Percentiles rank a stretch among this genome's conserved stretches.
Conservation (phyloP, 2,329 filamentous ascomycete genomes). For the Fusarium sp. region DNA sequence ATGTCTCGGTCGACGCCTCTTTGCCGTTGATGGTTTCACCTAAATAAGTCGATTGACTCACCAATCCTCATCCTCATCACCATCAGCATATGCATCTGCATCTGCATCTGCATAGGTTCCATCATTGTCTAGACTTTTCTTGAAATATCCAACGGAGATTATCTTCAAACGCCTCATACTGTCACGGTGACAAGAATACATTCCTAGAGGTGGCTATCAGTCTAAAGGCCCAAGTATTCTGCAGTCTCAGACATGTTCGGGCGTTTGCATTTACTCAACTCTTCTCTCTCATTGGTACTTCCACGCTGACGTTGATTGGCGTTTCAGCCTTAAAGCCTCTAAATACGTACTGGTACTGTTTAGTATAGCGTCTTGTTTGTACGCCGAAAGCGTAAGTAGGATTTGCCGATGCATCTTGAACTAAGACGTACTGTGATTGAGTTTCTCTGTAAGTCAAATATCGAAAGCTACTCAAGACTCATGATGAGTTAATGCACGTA, state of each 20-base stretch:
- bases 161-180: neutral
- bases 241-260: neutral
- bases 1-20: constrained; percentile 37
- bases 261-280: constrained; percentile 1
- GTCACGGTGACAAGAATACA: neutral
- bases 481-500: neutral
- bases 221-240: neutral
- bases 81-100: too few species aligned
- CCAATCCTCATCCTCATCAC: neutral
- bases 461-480: neutral
- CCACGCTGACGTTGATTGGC: neutral
- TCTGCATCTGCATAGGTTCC: neutral
- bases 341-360: neutral
- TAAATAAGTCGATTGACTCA: neutral
- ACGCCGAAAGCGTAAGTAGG: neutral
- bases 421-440: neutral
- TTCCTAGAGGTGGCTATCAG: neutral
- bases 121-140: neutral
- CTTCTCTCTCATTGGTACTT: neutral
- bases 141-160: neutral
- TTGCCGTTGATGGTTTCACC: constrained; percentile 35
- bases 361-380: neutral
- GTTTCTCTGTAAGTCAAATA: neutral
- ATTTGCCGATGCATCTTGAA: neutral
- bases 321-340: constrained; percentile 9